Percentiles rank a stretch among this genome's conserved stretches.
Conservation (phyloP, 768 basidiomycete genomes). For the Xerocomellus dryophilus region DNA sequence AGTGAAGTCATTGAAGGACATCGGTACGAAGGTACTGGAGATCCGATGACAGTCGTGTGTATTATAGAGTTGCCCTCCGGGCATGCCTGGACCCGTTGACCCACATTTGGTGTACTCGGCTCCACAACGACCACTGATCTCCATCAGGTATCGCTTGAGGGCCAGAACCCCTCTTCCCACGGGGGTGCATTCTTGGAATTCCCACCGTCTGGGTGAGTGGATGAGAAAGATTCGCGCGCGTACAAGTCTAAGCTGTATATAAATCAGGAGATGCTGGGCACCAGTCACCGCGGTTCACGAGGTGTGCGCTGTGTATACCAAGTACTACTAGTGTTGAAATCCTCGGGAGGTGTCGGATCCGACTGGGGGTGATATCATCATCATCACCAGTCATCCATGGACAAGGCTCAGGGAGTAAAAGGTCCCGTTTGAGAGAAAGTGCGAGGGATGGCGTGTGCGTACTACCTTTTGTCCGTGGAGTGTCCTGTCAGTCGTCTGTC, state of each 20-base stretch:
- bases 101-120: too few species aligned
- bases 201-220: too few species aligned
- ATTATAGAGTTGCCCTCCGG: too few species aligned
- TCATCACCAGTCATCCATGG: neutral
- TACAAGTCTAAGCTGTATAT: too few species aligned
- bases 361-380: slow-evolving; percentile 41
- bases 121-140: too few species aligned
- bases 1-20: neutral
- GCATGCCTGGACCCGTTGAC: too few species aligned
- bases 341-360: slow-evolving; percentile 62
- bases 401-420: neutral
- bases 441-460: slow-evolving; percentile 29
- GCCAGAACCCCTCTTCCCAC: too few species aligned
- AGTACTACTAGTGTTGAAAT: slow-evolving; percentile 67
- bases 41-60: neutral
- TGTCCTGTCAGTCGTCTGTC: slow-evolving; percentile 88
- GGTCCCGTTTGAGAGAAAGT: neutral
- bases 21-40: neutral
- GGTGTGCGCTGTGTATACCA: slow-evolving; percentile 68
- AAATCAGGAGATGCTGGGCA: slow-evolving; percentile 30
- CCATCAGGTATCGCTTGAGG: too few species aligned
- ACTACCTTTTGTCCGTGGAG: slow-evolving; percentile 86
- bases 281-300: slow-evolving; percentile 26
- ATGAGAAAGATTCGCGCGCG: too few species aligned
- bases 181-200: too few species aligned